phyloP scores from a whole-genome alignment of 352 stramenopile genomes.

The Phytophthora europaea region DNA sequence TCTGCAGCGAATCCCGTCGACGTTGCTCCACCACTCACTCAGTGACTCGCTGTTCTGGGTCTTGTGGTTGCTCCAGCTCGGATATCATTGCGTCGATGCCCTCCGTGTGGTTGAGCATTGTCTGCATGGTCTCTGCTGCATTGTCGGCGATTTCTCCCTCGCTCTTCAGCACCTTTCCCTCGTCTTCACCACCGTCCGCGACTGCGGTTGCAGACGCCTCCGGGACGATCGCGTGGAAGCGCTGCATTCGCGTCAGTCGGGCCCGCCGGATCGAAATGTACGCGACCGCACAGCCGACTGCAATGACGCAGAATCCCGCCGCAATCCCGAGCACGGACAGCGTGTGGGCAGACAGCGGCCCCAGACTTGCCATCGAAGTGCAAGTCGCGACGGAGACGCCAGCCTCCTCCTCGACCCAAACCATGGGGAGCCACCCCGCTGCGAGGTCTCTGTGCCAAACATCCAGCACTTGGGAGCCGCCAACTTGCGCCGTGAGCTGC shows the following conservation, averaged over 20 bases:
- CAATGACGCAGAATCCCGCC: constrained; percentile 24
- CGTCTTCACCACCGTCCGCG: constrained; percentile 3
- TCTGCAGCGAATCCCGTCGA: no score
- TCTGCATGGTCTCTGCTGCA: constrained; percentile 12
- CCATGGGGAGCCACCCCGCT: constrained; percentile 49
- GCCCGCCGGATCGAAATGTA: constrained; percentile 30
- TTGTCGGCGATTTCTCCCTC: not conserved
- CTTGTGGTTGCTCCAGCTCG: constrained; percentile 17
- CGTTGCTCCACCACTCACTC: not conserved
- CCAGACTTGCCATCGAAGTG: constrained; percentile 11
- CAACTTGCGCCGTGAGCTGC: constrained; percentile 50
- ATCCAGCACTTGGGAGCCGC: constrained; percentile 26
- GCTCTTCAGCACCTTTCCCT: not conserved
- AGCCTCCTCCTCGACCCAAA: constrained; percentile 60
- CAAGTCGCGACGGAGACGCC: constrained; percentile 42
- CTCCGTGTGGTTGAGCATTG: constrained; percentile 29
- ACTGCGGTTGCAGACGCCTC: constrained; percentile 14
- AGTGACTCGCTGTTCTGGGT: not conserved
- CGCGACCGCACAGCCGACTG: constrained; percentile 20
- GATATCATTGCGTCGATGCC: constrained; percentile 14
- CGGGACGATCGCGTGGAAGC: constrained; percentile 24
- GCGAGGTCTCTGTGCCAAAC: constrained; percentile 49
- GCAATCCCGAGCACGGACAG: constrained; percentile 13
- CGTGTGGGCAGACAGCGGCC: constrained; percentile 26
- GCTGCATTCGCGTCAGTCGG: constrained; percentile 23